phyloP scores from a whole-genome alignment of 495 filamentous ascomycete genomes.

The Talaromyces proteolyticus region DNA sequence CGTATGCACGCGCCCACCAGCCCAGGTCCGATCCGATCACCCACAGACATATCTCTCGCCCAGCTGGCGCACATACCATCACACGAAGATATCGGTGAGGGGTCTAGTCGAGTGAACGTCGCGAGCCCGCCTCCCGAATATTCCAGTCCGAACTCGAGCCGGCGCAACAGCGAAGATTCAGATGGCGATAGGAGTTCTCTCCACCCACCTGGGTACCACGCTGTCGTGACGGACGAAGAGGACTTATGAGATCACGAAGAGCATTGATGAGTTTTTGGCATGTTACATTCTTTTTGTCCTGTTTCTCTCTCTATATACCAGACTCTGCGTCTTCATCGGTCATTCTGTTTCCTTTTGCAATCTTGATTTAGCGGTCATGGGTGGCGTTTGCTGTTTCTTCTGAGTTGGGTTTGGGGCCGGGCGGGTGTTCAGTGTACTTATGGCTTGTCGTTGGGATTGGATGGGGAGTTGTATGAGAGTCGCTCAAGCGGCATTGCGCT shows the following conservation, averaged over 20 bases:
- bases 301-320: conserved; percentile 10
- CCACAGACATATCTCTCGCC: conserved; percentile 95
- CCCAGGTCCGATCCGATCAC: conserved; percentile 82
- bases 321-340: conserved; percentile 4
- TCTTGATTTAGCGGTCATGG: conserved; percentile 22
- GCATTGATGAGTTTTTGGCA: not conserved
- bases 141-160: conserved; percentile 59
- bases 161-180: conserved; percentile 42
- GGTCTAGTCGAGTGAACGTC: conserved; percentile 48
- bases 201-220: conserved; percentile 55
- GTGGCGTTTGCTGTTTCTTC: not conserved
- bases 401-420: too few species aligned
- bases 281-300: conserved; percentile 1
- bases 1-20: conserved; percentile 58
- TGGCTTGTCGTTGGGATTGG: not conserved
- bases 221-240: conserved; percentile 40
- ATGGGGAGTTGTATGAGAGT: too few species aligned
- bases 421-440: not conserved
- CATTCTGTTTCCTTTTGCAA: conserved; percentile 8
- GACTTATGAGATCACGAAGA: conserved; percentile 5
- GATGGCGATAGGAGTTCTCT: conserved; percentile 25
- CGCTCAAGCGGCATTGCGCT: too few species aligned
- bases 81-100: conserved; percentile 71
- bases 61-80: conserved; percentile 64
- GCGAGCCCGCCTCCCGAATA: conserved; percentile 62